phyloP scores from a whole-genome alignment of 768 basidiomycete species.

The Hygrophorus pudorinus region DNA sequence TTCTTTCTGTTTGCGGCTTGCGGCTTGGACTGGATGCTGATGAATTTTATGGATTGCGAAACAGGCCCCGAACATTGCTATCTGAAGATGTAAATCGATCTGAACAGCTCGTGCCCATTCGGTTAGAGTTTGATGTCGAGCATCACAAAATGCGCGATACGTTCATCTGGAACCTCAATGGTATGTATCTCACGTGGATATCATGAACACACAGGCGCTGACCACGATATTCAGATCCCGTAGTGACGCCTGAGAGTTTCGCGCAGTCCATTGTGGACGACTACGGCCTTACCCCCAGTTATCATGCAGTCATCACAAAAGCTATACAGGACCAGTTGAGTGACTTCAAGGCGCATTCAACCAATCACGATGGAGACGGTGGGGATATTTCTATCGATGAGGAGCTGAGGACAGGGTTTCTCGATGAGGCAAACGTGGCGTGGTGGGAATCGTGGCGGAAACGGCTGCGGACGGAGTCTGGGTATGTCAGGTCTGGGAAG shows the following conservation, averaged over 20 bases:
- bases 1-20: slow-evolving; percentile 7
- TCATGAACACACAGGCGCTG: not conserved
- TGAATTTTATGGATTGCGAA: not conserved
- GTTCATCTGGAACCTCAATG: slow-evolving; percentile 94
- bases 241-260: slow-evolving; percentile 84
- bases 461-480: slow-evolving; percentile 30
- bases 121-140: slow-evolving; percentile 95
- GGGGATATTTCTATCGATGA: slow-evolving; percentile 20
- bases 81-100: slow-evolving; percentile 47
- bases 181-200: slow-evolving; percentile 34
- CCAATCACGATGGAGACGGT: slow-evolving; percentile 40
- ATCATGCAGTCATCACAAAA: slow-evolving; percentile 61
- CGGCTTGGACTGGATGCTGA: slow-evolving; percentile 6
- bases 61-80: slow-evolving; percentile 52
- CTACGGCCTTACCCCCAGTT: slow-evolving; percentile 61
- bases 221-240: slow-evolving; percentile 48
- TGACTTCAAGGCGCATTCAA: slow-evolving; percentile 65
- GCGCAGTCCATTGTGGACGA: slow-evolving; percentile 90
- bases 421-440: slow-evolving; percentile 38
- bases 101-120: slow-evolving; percentile 86
- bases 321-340: slow-evolving; percentile 83
- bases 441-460: slow-evolving; percentile 76
- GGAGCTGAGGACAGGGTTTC: slow-evolving; percentile 23
- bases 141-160: slow-evolving; percentile 92
- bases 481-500: slow-evolving; percentile 15